Base-by-base conservation (phyloP, 106 monocot species). In the Apostasia ramifera region DNA sequence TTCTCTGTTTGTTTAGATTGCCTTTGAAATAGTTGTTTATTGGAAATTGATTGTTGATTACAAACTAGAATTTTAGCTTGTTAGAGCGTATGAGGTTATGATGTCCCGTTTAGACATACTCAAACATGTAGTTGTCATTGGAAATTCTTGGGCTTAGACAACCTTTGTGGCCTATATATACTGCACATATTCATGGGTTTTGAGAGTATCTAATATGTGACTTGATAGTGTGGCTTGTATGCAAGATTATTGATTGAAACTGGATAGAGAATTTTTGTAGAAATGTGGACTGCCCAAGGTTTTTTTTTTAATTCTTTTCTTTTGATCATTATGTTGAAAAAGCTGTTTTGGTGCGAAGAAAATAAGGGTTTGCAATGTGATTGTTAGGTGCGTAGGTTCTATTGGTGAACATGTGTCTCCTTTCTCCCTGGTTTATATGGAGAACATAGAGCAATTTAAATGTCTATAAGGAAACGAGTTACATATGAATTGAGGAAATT, bases 161-260 rank as follows among this genome's bases (percentile, higher is more conserved):
- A 26, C 26, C 26, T 26, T 26, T 26, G 26, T 26, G 26, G 26
- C 26, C 0, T 26, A 26, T 26, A 26, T 26, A 26, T 26, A 26
- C 26, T 26, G 26, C 26, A 26, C 26, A 26, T 26, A 26, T 26
- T 0, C 26, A 26, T 26, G 26, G 26, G 26, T 26, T 26, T 26
- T 26, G 26, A 62, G 6, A 44, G 3, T 62, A 62, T 40, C 40
- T 62, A 62, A 62, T 62, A 45, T 62, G 44, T 62, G 62, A 44
- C 62, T 62, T 62, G 62, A 45, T 8, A 3, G 45, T 62, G 62
- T 62, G 62, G 62, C 62, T 62, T 62, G 62, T 45, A 44, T 44
- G 45, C 26, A 62, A 44, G 45, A 38, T 62, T 44, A 59, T 13
- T 62, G 44, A n/a, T 13, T 42, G 62, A 62, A 62, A 45, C 12